Evolutionary conservation across 2,329 filamentous ascomycete genomes (phyloP).

Genomic region (Scorias spongiosa): DNA sequence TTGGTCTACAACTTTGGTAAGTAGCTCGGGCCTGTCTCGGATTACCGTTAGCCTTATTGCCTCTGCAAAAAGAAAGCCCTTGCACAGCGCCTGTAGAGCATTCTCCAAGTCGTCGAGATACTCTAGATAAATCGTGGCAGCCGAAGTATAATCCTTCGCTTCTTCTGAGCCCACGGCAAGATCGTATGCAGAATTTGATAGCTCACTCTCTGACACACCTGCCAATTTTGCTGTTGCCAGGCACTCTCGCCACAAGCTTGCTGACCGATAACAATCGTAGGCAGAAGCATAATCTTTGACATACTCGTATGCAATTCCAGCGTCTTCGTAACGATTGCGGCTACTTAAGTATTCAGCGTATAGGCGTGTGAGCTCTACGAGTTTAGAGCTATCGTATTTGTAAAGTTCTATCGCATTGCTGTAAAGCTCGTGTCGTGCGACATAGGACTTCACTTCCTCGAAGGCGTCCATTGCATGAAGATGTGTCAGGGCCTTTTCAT

Average conservation of each 20-base stretch:
- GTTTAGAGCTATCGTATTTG: slow-evolving; percentile 58
- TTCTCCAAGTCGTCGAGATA: slow-evolving; percentile 58
- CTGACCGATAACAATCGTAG: slow-evolving; percentile 68
- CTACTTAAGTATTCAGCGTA: slow-evolving; percentile 67
- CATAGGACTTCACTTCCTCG: slow-evolving; percentile 64
- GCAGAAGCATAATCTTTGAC: slow-evolving; percentile 60
- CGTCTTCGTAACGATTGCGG: slow-evolving; percentile 66
- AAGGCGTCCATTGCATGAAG: slow-evolving; percentile 61
- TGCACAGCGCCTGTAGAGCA: slow-evolving; percentile 67
- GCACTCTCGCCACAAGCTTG: slow-evolving; percentile 82
- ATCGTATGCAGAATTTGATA: slow-evolving; percentile 52
- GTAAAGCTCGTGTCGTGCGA: slow-evolving; percentile 66
- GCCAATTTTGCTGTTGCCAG: slow-evolving; percentile 63
- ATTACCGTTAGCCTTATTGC: slow-evolving; percentile 65
- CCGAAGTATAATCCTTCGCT: slow-evolving; percentile 66
- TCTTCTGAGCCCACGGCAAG: slow-evolving; percentile 71
- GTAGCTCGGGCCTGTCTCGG: slow-evolving; percentile 43
- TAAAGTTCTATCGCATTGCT: slow-evolving; percentile 63
- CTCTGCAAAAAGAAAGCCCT: slow-evolving; percentile 73
- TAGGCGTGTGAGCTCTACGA: slow-evolving; percentile 54
- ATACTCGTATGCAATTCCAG: slow-evolving; percentile 78
- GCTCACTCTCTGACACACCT: slow-evolving; percentile 42
- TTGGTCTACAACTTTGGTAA: slow-evolving; percentile 55
- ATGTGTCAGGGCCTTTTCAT: slow-evolving; percentile 61
- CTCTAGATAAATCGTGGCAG: slow-evolving; percentile 66